These are phyloP conservation scores for Parathielavia appendiculata DNA, from an alignment of 495 filamentous ascomycete genomes.

Conservation along the genomic window DNA sequence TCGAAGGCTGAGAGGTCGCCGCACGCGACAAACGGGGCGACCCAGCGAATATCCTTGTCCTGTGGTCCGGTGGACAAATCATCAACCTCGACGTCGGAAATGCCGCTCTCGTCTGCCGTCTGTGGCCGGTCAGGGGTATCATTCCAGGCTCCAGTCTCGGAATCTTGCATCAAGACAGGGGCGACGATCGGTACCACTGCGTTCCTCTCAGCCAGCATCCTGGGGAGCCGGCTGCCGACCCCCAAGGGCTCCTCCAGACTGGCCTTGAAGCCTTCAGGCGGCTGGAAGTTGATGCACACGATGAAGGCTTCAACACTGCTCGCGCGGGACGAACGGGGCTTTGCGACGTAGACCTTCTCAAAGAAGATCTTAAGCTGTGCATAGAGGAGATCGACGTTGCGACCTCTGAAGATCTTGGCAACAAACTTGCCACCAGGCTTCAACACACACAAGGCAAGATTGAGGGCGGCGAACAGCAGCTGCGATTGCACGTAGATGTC, in stretches of 20 bases:
- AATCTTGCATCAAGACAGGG: slow-evolving; percentile 35
- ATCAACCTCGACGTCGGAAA: slow-evolving; percentile 54
- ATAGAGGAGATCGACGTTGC: slow-evolving; percentile 88
- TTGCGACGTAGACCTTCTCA: slow-evolving; percentile 78
- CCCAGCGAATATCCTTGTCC: slow-evolving; percentile 60
- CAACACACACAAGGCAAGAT: slow-evolving; percentile 85
- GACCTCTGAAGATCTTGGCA: slow-evolving; percentile 92
- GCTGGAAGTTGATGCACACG: slow-evolving; percentile 82
- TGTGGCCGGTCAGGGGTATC: slow-evolving; percentile 10
- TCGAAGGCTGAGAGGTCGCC: slow-evolving; percentile 93
- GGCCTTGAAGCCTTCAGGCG: slow-evolving; percentile 56
- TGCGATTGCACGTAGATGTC: slow-evolving; percentile 98
- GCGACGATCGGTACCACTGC: slow-evolving; percentile 38
- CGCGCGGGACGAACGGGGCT: slow-evolving; percentile 84
- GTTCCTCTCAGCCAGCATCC: slow-evolving; percentile 35
- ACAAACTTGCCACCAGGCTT: slow-evolving; percentile 93
- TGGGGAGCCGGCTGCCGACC: slow-evolving; percentile 47
- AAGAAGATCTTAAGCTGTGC: slow-evolving; percentile 90
- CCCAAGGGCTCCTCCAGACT: slow-evolving; percentile 64
- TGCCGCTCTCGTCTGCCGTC: slow-evolving; percentile 49
- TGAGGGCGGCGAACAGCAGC: slow-evolving; percentile 87
- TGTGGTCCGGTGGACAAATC: slow-evolving; percentile 37
- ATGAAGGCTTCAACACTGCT: slow-evolving; percentile 96
- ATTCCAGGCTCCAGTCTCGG: slow-evolving; percentile 41
- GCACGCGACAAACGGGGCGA: slow-evolving; percentile 91